Conservation (phyloP, 2,329 filamentous ascomycete genomes). For the Monosporascus sp. region DNA sequence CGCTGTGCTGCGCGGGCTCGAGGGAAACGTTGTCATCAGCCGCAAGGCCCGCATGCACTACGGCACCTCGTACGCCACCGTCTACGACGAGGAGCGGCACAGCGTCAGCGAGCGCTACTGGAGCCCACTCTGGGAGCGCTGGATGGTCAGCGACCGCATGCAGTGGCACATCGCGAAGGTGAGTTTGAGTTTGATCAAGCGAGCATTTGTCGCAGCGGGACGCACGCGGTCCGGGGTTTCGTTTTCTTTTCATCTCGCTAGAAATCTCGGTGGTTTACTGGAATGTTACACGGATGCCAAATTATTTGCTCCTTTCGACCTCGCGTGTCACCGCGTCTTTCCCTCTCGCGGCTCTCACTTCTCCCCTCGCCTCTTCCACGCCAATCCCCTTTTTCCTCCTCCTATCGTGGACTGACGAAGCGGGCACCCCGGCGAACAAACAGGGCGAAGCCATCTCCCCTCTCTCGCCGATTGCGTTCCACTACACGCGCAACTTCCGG, state of each 20-base stretch:
- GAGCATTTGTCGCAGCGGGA: too few species aligned
- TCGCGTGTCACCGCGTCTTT: background rate
- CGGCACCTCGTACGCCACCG: slow-evolving; percentile 74
- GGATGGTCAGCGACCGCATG: slow-evolving; percentile 81
- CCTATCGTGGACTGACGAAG: too few species aligned
- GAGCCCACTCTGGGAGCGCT: slow-evolving; percentile 73
- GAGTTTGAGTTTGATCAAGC: slow-evolving; percentile 16
- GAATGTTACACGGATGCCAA: too few species aligned
- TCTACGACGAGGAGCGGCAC: slow-evolving; percentile 72
- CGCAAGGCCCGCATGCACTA: slow-evolving; percentile 71
- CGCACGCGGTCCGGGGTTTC: background rate
- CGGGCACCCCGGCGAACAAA: background rate
- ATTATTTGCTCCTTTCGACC: too few species aligned
- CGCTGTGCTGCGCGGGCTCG: slow-evolving; percentile 67
- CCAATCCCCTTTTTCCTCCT: background rate
- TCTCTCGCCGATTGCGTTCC: slow-evolving; percentile 70
- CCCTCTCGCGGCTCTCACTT: background rate
- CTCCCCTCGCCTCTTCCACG: background rate
- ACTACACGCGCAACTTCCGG: slow-evolving; percentile 81
- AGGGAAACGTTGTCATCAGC: slow-evolving; percentile 74
- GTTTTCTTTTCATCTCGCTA: background rate
- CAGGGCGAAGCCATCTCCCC: slow-evolving; percentile 71
- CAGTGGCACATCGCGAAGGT: slow-evolving; percentile 81
- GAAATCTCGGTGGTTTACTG: too few species aligned
- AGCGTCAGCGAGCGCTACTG: slow-evolving; percentile 69